Conservation (phyloP, 208 protist species). For the Acanthamoeba triangularis region DNA sequence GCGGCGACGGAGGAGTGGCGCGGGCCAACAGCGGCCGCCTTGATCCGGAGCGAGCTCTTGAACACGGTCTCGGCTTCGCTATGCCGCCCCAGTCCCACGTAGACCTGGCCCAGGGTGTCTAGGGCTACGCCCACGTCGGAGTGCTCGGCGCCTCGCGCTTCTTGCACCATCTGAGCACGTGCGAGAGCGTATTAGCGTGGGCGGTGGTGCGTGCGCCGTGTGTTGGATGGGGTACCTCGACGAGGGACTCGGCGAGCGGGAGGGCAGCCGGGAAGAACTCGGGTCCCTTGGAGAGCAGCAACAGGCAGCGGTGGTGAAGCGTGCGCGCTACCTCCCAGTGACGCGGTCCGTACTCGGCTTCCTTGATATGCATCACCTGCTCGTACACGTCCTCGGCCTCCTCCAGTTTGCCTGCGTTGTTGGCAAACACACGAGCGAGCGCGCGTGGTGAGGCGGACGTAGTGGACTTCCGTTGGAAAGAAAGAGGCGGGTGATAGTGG, state of each 20-base stretch:
- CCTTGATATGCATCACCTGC: constrained; percentile 25
- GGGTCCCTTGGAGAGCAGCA: background rate
- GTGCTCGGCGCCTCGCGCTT: constrained; percentile 5
- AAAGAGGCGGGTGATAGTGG: background rate
- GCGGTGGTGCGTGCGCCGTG: background rate
- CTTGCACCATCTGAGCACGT: background rate
- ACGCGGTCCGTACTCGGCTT: background rate
- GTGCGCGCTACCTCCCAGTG: constrained; percentile 58
- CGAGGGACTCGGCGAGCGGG: background rate
- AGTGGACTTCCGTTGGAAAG: background rate
- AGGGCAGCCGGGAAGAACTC: background rate
- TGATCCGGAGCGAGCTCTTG: background rate
- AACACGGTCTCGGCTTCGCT: background rate
- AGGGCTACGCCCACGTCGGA: background rate
- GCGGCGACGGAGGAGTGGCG: constrained; percentile 27
- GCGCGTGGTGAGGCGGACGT: too few species aligned
- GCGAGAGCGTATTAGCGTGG: background rate
- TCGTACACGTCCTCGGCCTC: constrained; percentile 44
- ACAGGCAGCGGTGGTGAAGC: background rate
- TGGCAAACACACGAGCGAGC: background rate
- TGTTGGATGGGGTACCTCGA: background rate
- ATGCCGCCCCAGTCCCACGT: background rate
- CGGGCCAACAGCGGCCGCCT: background rate
- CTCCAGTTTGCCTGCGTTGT: background rate
- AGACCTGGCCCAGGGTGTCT: constrained; percentile 36